phyloP scores from a whole-genome alignment of 2,329 filamentous ascomycete genomes.

The Venturiaceae sp. region DNA sequence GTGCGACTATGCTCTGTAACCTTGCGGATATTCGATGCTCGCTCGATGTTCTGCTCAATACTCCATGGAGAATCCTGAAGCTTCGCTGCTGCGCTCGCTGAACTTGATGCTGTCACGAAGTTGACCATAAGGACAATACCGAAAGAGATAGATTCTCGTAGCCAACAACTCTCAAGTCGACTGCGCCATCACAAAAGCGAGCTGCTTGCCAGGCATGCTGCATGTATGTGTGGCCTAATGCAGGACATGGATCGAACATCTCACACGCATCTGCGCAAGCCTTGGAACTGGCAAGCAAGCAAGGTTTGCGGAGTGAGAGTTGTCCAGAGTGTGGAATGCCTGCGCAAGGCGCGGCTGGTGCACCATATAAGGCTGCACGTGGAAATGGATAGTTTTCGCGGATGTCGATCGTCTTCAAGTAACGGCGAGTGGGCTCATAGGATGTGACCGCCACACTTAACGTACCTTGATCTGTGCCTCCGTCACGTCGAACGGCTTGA shows the following conservation, averaged over 20 bases:
- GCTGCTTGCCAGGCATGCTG: constrained; percentile 14
- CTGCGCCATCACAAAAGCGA: constrained; percentile 7
- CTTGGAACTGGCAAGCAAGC: neutral
- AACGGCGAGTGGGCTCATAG: constrained; percentile 1
- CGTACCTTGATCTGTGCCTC: constrained; percentile 99
- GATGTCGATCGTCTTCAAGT: constrained; percentile 5
- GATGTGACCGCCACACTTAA: constrained; percentile 39
- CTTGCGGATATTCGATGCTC: no score
- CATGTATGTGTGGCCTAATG: constrained; percentile 6
- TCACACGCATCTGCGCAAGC: constrained; percentile 6
- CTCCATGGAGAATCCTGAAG: neutral
- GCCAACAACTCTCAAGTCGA: constrained; percentile 10
- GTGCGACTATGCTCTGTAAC: no score
- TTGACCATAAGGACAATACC: neutral
- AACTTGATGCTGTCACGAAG: constrained; percentile 5
- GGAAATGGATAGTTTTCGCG: neutral
- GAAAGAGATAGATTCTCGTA: neutral
- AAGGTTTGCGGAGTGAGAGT: neutral
- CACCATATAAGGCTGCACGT: neutral
- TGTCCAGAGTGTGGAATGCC: neutral
- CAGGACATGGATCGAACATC: constrained; percentile 9
- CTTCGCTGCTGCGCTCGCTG: constrained; percentile 5
- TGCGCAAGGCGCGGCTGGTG: neutral
- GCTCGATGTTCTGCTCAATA: no score
- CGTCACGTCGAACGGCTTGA: constrained; percentile 93